Evolutionary conservation across 345 rosid genomes (phyloP), one percentile per base, ranked within the genome.

Genomic region (Moricandia arvensis): DNA sequence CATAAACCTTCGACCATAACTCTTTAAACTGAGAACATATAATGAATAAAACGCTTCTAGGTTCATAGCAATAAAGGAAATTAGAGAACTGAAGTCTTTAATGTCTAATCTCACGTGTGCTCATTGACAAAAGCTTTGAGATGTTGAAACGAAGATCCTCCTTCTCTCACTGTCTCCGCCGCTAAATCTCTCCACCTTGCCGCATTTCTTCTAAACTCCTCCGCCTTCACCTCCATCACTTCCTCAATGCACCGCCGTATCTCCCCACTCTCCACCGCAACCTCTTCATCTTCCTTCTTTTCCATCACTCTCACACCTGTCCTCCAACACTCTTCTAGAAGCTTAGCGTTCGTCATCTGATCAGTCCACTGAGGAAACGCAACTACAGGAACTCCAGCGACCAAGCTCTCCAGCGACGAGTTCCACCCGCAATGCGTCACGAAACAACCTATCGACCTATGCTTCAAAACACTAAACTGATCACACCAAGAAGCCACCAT

Each of bases 341-440:
- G 74, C 78, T 83, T 89, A 0, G 89, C 83, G 11, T 87, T 89
- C 5, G 93, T 87, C 63, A 57, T 69, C 66, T 89, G 94, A 78
- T 89, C 94, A 0, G 62, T 34, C 81, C 86, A 80, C 30, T 86
- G 97, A 0, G 93, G 93, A 59, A 88, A 85, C 7, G 93, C 93
- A 74, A 89, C 95, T 21, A 83, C 78, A 0, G 90, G 90, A 45
- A 85, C 83, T 29, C 93, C 91, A 0, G 38, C 60, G 0, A 66
- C 85, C 43, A 91, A 63, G 69, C 87, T 85, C 81, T 91, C 95
- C 17, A 87, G 0, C 0, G 89, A 83, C 2, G 97, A 87, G 82
- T 85, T 91, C 95, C 97, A 91, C 10, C 94, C 94, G n/a, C 94
- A 87, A 72, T 91, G 93, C 1, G 85, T 79, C 59, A 91, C 62